Percentiles rank a stretch among this genome's conserved stretches.
Evolutionary conservation across 225 moss, liverwort and hornwort genomes (phyloP).

Genomic region (Bryum argenteum): DNA sequence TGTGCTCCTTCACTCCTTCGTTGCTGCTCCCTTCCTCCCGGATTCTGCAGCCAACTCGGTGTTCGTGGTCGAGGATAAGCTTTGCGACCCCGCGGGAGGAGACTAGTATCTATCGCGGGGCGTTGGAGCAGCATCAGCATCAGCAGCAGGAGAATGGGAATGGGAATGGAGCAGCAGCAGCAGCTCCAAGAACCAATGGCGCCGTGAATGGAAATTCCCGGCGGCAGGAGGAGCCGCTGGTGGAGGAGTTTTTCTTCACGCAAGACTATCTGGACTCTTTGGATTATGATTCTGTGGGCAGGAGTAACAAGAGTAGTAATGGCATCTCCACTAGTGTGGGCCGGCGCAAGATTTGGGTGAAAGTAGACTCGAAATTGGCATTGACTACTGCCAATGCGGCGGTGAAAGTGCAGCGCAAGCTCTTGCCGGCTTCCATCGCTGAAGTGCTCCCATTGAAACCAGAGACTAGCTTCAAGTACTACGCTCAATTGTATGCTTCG

Average conservation of each 20-base stretch:
- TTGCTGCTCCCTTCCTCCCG: slow-evolving; percentile 23
- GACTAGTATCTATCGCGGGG: slow-evolving; percentile 21
- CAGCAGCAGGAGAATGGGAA: neutral
- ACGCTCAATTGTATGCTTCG: slow-evolving; percentile 56
- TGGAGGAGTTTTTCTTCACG: slow-evolving; percentile 46
- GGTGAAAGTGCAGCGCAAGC: slow-evolving; percentile 31
- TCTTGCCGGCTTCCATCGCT: slow-evolving; percentile 38
- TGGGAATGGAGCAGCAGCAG: neutral
- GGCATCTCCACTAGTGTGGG: neutral
- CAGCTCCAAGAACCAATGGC: slow-evolving; percentile 23
- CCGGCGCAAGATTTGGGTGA: slow-evolving; percentile 26
- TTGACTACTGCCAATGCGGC: slow-evolving; percentile 14
- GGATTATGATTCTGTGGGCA: slow-evolving; percentile 35
- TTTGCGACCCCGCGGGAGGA: slow-evolving; percentile 38
- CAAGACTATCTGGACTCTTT: slow-evolving; percentile 42
- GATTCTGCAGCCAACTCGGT: slow-evolving; percentile 34
- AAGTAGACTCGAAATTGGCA: slow-evolving; percentile 20
- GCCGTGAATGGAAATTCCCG: slow-evolving; percentile 29
- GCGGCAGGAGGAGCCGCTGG: neutral
- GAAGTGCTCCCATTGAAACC: slow-evolving; percentile 71
- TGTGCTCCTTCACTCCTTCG: slow-evolving; percentile 37
- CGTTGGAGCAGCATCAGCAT: neutral
- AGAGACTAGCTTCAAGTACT: slow-evolving; percentile 46
- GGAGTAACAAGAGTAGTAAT: neutral
- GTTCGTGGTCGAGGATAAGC: slow-evolving; percentile 39